Conservation (phyloP, 345 rosid genomes). For the Citrus trifoliata region DNA sequence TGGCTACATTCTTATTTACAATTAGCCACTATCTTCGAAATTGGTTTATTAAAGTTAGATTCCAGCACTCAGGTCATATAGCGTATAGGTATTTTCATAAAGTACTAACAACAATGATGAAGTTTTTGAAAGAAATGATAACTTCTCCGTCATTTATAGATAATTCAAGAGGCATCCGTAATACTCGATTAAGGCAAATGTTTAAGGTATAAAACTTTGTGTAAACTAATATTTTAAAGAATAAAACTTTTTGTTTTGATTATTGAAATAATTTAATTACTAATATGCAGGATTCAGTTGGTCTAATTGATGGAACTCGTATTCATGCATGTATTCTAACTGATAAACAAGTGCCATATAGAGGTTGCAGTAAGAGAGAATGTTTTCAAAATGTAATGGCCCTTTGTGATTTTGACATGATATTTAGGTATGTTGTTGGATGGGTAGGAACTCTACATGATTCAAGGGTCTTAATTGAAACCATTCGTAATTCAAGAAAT, state of each 20-base stretch:
- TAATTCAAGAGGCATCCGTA: not conserved
- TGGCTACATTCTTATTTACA: not conserved
- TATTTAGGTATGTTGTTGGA: not conserved
- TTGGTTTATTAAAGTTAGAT: not conserved
- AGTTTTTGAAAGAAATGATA: not conserved
- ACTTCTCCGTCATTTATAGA: too few relatives aligned
- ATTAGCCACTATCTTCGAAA: not conserved
- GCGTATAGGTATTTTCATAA: not conserved
- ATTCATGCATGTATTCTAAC: not conserved
- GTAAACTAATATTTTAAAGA: too few relatives aligned
- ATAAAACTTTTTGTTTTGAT: too few relatives aligned
- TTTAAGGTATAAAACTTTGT: not conserved
- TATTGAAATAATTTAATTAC: not conserved
- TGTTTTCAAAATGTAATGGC: not conserved
- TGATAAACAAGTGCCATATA: too few relatives aligned
- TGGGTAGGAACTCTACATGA: not conserved
- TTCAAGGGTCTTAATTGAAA: not conserved
- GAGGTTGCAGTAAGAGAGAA: not conserved
- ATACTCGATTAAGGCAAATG: not conserved
- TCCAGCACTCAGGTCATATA: not conserved
- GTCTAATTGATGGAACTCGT: not conserved
- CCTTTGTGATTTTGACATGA: not conserved
- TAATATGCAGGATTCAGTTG: not conserved
- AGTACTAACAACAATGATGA: too few relatives aligned
- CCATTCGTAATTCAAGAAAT: not conserved